A percentile compares a stretch with the other conserved stretches of the same genome.
phyloP scores from a whole-genome alignment of 2,329 filamentous ascomycete genomes.

The Ascochyta viciae-villosae region DNA sequence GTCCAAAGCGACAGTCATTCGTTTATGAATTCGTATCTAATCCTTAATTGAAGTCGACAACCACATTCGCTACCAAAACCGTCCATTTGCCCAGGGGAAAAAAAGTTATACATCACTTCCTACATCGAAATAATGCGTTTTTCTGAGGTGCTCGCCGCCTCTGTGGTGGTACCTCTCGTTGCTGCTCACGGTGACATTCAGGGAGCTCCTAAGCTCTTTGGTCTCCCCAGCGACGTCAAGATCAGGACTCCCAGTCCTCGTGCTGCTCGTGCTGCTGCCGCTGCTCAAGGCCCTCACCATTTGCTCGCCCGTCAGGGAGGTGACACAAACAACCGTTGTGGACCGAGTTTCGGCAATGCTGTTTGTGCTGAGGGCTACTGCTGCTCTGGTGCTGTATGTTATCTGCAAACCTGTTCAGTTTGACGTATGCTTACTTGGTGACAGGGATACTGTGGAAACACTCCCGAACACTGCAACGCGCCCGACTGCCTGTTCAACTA shows the following conservation, averaged over 20 bases:
- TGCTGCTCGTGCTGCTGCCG: conserved; percentile 25
- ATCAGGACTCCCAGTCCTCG: conserved; percentile 38
- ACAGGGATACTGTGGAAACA: conserved; percentile 61
- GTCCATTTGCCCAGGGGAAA: conserved; percentile 3
- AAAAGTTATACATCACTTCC: conserved; percentile 2
- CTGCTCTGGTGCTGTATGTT: conserved; percentile 44
- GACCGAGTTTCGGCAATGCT: conserved; percentile 28
- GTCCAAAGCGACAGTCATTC: conserved; percentile 36
- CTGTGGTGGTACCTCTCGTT: conserved; percentile 38
- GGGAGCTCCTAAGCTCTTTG: conserved; percentile 44
- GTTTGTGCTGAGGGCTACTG: conserved; percentile 43
- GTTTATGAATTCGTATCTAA: conserved; percentile 25
- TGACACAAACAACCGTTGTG: conserved; percentile 41
- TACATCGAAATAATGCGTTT: conserved; percentile 42
- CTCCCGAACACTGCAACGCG: conserved; percentile 63
- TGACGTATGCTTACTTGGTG: conserved; percentile 3
- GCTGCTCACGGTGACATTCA: conserved; percentile 41
- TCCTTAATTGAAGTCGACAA: conserved; percentile 25
- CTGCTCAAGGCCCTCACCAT: conserved; percentile 19
- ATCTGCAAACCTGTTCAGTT: background rate
- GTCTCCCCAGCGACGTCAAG: conserved; percentile 41
- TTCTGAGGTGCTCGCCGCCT: conserved; percentile 36
- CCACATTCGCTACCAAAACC: conserved; percentile 25
- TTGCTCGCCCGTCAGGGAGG: conserved; percentile 41
- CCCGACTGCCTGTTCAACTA: conserved; percentile 68